Base-by-base conservation (phyloP, 2,329 filamentous ascomycete genomes). In the Fusarium pseudograminearum region DNA sequence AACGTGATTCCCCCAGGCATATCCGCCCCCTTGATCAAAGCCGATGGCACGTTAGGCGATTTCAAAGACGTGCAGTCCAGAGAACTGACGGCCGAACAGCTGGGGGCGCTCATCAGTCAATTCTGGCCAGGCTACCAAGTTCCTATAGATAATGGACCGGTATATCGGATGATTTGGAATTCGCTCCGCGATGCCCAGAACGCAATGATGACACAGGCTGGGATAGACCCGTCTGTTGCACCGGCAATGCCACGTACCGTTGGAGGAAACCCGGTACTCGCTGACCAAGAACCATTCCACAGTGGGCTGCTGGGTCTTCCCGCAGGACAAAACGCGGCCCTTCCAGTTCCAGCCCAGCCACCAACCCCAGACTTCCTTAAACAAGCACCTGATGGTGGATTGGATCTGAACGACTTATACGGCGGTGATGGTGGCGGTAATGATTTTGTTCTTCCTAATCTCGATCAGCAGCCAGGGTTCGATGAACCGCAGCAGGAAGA, bases 241-340 rank as follows among this genome's bases (percentile, higher is more conserved):
- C 18, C 20, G 11, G 2, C 7, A 12, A 4, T 1, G 2, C 26
- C 14, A 30, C 55, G 61, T 9, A 11, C 31, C 42, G 61, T 66
- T 14, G 31, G 24, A 24, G 62, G 62, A 41, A 52, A 58, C 14
- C 62, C 62, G 15, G 24, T 65, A 14, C 61, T 65, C 22, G 12
- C 31, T 18, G 61, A 65, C 18, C 20, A 40, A 30, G 38, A 48
- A 26, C 6, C 4, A 4, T 14, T 24, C 6, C 61, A 65, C 20
- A 2, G 15, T 20, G 18, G 5, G 24, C 15, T 65, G 6, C 16
- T 12, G 18, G 38, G 20, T 20, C 18, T 18, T 22, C 34, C 30
- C 24, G 7, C 33, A 14, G 24, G 42, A 30, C 42, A 45, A 45
- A 30, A 12, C 42, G 15, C 22, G 42, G 10, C 26, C 18, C 42